Conservation (phyloP, 2,329 filamentous ascomycete genomes). For the Fusarium solani-melongenae region DNA sequence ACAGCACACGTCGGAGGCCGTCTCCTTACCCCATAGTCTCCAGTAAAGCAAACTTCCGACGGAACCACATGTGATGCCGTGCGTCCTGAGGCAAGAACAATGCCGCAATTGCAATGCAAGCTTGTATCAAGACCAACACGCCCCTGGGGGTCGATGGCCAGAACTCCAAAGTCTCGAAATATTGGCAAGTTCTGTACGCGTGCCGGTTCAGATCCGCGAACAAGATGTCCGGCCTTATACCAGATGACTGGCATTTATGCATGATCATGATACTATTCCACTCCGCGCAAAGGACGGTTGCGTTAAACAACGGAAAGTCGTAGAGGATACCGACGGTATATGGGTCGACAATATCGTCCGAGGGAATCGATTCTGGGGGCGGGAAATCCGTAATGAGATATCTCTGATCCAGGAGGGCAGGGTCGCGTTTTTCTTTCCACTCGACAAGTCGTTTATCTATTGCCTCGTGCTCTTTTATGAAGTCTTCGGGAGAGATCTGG, state of each 20-base stretch:
- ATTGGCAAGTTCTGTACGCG: slow-evolving; percentile 77
- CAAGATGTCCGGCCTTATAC: slow-evolving; percentile 62
- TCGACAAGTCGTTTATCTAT: slow-evolving; percentile 60
- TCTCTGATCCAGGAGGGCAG: slow-evolving; percentile 68
- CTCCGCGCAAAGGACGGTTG: slow-evolving; percentile 81
- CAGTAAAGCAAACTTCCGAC: slow-evolving; percentile 80
- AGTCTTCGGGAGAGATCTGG: slow-evolving; percentile 73
- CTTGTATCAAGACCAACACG: slow-evolving; percentile 77
- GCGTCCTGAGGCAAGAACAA: slow-evolving; percentile 83
- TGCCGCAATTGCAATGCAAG: slow-evolving; percentile 78
- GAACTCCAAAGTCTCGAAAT: slow-evolving; percentile 81
- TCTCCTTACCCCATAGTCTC: slow-evolving; percentile 79
- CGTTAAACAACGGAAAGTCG: slow-evolving; percentile 75
- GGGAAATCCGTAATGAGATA: slow-evolving; percentile 74
- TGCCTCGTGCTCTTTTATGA: slow-evolving; percentile 68
- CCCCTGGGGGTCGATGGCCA: slow-evolving; percentile 79
- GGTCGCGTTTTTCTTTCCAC: slow-evolving; percentile 69
- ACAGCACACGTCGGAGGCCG: background rate
- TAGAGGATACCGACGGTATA: slow-evolving; percentile 78
- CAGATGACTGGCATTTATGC: slow-evolving; percentile 79
- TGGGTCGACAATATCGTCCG: slow-evolving; percentile 78
- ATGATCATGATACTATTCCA: slow-evolving; percentile 83
- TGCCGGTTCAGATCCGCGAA: slow-evolving; percentile 67
- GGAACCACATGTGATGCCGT: slow-evolving; percentile 81
- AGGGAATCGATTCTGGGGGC: slow-evolving; percentile 59